Percentiles rank a stretch among this genome's conserved stretches.
phyloP scores from a whole-genome alignment of 768 basidiomycete species.

The Podaxis sp. region DNA sequence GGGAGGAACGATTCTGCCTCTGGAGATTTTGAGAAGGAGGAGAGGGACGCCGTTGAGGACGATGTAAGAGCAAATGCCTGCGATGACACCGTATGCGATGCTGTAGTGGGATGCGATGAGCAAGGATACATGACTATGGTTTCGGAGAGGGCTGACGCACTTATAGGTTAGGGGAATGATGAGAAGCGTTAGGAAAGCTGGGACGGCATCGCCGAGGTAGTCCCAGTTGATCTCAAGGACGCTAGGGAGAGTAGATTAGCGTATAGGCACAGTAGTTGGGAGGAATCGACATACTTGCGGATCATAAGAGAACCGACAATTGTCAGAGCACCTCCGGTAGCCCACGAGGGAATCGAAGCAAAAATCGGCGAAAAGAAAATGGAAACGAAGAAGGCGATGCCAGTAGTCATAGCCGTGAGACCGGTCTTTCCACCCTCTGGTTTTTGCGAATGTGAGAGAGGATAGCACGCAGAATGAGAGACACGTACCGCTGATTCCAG shows the following conservation, averaged over 20 bases:
- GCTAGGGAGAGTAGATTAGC: constrained; percentile 29
- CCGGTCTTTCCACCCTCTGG: constrained; percentile 88
- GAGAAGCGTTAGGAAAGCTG: constrained; percentile 80
- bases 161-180: constrained; percentile 80
- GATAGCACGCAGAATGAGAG: neutral
- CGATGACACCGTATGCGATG: constrained; percentile 89
- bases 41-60: constrained; percentile 72
- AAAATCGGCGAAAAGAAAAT: constrained; percentile 91
- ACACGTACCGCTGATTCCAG: constrained; percentile 69
- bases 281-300: constrained; percentile 55
- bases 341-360: constrained; percentile 84
- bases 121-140: neutral
- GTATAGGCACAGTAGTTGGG: neutral
- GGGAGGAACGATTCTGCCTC: constrained; percentile 64
- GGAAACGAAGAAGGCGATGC: constrained; percentile 77
- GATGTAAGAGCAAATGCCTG: constrained; percentile 70
- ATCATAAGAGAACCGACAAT: constrained; percentile 91
- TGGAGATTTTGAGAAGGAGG: constrained; percentile 49
- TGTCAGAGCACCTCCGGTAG: constrained; percentile 82
- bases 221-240: constrained; percentile 88
- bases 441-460: neutral
- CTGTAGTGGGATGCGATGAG: constrained; percentile 32
- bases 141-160: constrained; percentile 29
- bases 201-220: constrained; percentile 84
- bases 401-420: constrained; percentile 71